phyloP scores from a whole-genome alignment of 371 early-diverging fungal species.

The Rhizopus arrhizus region DNA sequence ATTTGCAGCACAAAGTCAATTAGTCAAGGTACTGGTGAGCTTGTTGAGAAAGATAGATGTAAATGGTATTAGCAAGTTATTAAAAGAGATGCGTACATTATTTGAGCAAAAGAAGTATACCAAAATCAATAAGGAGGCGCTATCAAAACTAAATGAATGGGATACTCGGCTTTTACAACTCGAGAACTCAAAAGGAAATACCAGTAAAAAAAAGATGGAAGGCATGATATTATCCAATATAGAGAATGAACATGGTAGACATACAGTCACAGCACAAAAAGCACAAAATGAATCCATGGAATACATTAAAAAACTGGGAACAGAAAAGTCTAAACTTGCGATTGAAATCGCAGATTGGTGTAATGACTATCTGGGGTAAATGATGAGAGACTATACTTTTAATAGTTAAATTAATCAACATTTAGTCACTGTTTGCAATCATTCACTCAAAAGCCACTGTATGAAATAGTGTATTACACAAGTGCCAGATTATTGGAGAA shows the following conservation, averaged over 20 bases:
- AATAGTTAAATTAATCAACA: not conserved
- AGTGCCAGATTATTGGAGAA: conserved; percentile 69
- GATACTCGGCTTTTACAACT: conserved; percentile 14
- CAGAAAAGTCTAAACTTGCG: conserved; percentile 46
- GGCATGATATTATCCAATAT: conserved; percentile 40
- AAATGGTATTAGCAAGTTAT: conserved; percentile 12
- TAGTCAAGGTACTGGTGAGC: conserved; percentile 26
- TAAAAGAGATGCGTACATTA: conserved; percentile 10
- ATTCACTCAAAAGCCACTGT: conserved; percentile 60
- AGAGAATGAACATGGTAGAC: conserved; percentile 35
- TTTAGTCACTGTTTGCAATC: conserved; percentile 54
- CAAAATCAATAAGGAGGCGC: conserved; percentile 6
- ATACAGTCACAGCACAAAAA: conserved; percentile 54
- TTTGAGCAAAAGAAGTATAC: conserved; percentile 13
- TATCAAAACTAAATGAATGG: conserved; percentile 23
- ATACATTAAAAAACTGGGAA: conserved; percentile 37
- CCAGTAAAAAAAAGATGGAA: conserved; percentile 33
- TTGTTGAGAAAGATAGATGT: conserved; percentile 36
- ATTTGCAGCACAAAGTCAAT: conserved; percentile 19
- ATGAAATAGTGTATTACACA: conserved; percentile 79
- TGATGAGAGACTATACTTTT: not conserved
- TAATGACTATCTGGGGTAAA: conserved; percentile 43
- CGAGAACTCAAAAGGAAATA: conserved; percentile 12
- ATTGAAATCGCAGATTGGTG: conserved; percentile 56
- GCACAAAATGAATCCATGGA: conserved; percentile 40